Percentiles rank a stretch among this genome's conserved stretches.
Conservation (phyloP, 305 asterid species). For the Fraxinus sp. region DNA sequence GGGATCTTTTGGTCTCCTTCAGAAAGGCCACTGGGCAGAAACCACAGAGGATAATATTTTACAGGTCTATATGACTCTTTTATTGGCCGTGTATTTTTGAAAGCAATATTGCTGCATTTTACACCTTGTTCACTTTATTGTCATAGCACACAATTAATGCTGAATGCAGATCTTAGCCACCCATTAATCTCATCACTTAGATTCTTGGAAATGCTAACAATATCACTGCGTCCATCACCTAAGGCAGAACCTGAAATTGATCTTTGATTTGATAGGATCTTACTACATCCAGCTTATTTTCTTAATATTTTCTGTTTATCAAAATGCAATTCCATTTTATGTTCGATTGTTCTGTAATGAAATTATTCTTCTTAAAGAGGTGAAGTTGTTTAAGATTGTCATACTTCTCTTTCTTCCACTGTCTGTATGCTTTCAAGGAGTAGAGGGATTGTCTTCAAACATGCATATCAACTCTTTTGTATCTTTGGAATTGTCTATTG, state of each 20-base stretch:
- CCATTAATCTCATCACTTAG: background rate
- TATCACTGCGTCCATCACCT: background rate
- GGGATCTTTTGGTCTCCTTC: conserved; percentile 96
- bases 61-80: conserved; percentile 47
- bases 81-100: background rate
- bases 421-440: background rate
- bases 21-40: conserved; percentile 97
- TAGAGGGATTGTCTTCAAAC: background rate
- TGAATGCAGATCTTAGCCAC: background rate
- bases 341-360: background rate
- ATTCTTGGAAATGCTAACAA: background rate
- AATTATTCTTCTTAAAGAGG: background rate
- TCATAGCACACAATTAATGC: background rate
- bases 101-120: background rate
- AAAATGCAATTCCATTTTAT: background rate
- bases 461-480: background rate
- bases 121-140: background rate
- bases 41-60: conserved; percentile 98
- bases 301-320: background rate
- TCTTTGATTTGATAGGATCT: background rate
- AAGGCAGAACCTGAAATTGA: background rate
- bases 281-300: background rate
- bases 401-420: background rate
- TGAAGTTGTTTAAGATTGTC: background rate
- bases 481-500: background rate